These are phyloP conservation scores for Yarrowia alimentaria DNA, from an alignment of 805 yeast species.

Conservation along the genomic window DNA sequence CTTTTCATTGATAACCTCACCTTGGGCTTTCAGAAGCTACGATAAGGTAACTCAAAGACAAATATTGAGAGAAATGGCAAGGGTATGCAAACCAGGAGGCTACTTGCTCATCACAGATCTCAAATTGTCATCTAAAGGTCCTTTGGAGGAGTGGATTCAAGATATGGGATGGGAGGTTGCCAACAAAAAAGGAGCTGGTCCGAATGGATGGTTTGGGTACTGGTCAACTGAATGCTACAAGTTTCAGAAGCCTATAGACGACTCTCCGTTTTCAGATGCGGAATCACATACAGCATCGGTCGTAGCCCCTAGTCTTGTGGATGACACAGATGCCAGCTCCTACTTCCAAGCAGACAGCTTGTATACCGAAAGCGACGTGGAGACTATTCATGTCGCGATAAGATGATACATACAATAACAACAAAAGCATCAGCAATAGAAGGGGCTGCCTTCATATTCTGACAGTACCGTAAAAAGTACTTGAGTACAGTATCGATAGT, in stretches of 20 bases:
- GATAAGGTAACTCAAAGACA: slow-evolving; percentile 18
- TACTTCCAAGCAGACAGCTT: not conserved
- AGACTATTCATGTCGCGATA: slow-evolving; percentile 10
- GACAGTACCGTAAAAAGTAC: no score
- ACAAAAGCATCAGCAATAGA: not conserved
- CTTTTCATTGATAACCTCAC: slow-evolving; percentile 13
- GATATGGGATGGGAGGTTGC: slow-evolving; percentile 26
- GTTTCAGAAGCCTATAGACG: slow-evolving; percentile 22
- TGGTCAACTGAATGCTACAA: slow-evolving; percentile 22
- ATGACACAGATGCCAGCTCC: slow-evolving; percentile 4
- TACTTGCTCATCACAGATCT: slow-evolving; percentile 16
- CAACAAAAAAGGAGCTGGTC: slow-evolving; percentile 19
- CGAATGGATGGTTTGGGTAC: slow-evolving; percentile 26
- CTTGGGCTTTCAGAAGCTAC: slow-evolving; percentile 8
- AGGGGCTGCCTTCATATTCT: not conserved
- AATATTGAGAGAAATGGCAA: slow-evolving; percentile 20
- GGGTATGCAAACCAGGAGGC: slow-evolving; percentile 24
- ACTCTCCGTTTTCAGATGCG: no score
- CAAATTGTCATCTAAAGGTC: slow-evolving; percentile 8
- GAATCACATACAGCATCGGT: not conserved
- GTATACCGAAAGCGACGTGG: slow-evolving; percentile 11
- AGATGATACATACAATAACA: not conserved
- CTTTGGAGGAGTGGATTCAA: slow-evolving; percentile 10
- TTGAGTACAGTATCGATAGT: no score
- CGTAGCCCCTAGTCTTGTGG: slow-evolving; percentile 2